Conservation (phyloP, 1,284 basidiomycete species). For the Heterobasidion occidentale region DNA sequence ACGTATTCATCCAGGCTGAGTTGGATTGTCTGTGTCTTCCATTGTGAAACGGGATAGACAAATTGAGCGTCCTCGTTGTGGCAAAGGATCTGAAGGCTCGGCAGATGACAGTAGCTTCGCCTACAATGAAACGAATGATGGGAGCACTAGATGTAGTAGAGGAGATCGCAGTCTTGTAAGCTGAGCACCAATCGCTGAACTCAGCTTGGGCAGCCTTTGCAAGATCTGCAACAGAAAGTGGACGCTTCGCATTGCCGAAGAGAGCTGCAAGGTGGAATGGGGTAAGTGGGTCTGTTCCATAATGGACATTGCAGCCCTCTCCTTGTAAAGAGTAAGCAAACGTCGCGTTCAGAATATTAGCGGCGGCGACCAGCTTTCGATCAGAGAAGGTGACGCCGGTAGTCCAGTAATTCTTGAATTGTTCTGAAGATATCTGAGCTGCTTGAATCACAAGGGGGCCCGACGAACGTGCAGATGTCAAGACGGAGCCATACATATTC, state of each 20-base stretch:
- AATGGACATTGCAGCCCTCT: constrained; percentile 36
- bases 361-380: constrained; percentile 14
- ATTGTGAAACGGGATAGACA: constrained; percentile 22
- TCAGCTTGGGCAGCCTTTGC: constrained; percentile 9
- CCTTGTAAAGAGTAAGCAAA: constrained; percentile 35
- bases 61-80: constrained; percentile 5
- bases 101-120: constrained; percentile 27
- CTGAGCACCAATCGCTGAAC: constrained; percentile 28
- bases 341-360: constrained; percentile 36
- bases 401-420: constrained; percentile 28
- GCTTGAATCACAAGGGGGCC: constrained; percentile 27
- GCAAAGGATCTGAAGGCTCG: constrained; percentile 19
- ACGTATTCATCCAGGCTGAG: constrained; percentile 7
- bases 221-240: neutral
- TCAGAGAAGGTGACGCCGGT: constrained; percentile 31
- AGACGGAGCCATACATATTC: neutral
- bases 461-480: constrained; percentile 25
- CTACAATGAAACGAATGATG: constrained; percentile 28
- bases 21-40: constrained; percentile 3
- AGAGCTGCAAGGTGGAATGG: constrained; percentile 39
- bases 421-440: constrained; percentile 9
- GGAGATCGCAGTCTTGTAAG: constrained; percentile 17
- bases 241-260: constrained; percentile 12
- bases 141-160: neutral
- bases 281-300: constrained; percentile 35